These are phyloP conservation scores for Brassica balearica DNA, from an alignment of 441 rosid species.

Conservation along the genomic window DNA sequence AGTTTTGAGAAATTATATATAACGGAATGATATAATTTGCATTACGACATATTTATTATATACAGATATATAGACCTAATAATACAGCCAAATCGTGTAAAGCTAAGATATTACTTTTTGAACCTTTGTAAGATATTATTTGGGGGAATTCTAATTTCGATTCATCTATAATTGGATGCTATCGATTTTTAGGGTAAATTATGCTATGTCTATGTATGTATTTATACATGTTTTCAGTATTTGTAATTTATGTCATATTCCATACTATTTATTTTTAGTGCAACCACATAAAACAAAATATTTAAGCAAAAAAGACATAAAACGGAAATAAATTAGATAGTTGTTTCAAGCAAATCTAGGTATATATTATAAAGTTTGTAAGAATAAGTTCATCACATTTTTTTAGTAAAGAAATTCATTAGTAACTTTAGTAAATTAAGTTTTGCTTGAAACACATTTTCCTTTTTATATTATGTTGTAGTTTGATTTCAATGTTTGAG, in stretches of 20 bases:
- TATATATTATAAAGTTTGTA: not conserved
- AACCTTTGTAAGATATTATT: not conserved
- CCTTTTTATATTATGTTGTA: too few relatives aligned
- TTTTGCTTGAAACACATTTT: not conserved
- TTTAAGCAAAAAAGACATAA: not conserved
- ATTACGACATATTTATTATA: not conserved
- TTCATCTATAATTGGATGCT: not conserved
- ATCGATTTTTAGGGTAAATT: not conserved
- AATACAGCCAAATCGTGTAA: constrained; percentile 12
- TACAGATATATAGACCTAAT: not conserved
- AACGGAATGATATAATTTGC: not conserved
- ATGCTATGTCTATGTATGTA: not conserved
- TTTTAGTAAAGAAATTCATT: too few relatives aligned
- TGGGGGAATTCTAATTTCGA: not conserved
- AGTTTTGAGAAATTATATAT: constrained; percentile 2
- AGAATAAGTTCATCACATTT: not conserved
- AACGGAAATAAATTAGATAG: not conserved
- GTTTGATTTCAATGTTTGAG: not conserved
- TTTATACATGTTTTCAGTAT: not conserved
- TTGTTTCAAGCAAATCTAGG: not conserved
- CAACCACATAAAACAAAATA: not conserved
- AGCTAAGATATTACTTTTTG: not conserved
- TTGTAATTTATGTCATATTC: not conserved
- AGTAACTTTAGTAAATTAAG: not conserved
- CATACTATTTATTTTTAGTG: not conserved